Base-by-base conservation (phyloP, 345 rosid species). In the Aurinia saxatilis region DNA sequence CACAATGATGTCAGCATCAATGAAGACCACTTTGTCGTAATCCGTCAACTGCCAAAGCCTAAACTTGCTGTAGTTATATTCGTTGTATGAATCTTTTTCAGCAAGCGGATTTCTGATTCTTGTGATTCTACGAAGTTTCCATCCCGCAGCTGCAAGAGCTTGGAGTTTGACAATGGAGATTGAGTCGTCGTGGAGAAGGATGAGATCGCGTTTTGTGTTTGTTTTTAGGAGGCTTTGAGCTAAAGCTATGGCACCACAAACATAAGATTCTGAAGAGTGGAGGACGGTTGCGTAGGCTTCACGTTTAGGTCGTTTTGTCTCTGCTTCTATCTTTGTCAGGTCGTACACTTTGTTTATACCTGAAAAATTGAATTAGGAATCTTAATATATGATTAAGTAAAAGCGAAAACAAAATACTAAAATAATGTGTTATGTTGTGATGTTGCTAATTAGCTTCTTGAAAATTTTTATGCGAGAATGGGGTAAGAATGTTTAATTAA, bases 21-120 rank as follows among this genome's bases (percentile, higher is more conserved):
- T 83, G 84, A 93, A 93, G 29, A 93, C 70, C 68, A 93, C 68
- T 77, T 90, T 93, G 52, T 84, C 84, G 46, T 87, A 93, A 41
- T 90, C 96, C 0, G 90, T 87, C 57, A 90, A 85, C 64, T 90
- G 92, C 96, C 97, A 90, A 2, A 90, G 77, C 39, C 97, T 44
- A 76, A 93, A 80, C 80, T 90, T 93, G 84, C 96, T 85, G 63
- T 93, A 93, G 16, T 93, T 93, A 63, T 87, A 93, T 59, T 93
- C 97, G 30, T 93, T 93, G 80, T 90, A 90, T 0, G 95, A 47
- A 14, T 55, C 2, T 40, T 81, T 85, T 37, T 80, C 68, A 0
- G 99, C 95, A 52, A 49, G 67, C 0, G 97, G 96, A 82, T 90
- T 93, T 21, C 99, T 83, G 60, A 93, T 90, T 53, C 97, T 70